phyloP scores from a whole-genome alignment of 345 rosid genomes.

The Acer saccharum region DNA sequence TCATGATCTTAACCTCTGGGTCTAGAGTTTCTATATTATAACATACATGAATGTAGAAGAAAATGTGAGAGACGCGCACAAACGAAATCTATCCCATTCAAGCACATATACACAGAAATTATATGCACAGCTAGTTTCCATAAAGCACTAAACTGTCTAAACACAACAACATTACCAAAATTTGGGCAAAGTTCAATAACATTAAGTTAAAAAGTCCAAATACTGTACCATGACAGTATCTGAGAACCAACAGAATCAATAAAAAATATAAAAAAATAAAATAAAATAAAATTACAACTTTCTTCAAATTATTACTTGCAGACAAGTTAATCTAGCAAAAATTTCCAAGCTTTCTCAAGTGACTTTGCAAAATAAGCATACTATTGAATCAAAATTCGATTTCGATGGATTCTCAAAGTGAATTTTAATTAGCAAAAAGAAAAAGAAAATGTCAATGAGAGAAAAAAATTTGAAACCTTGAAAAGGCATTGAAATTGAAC shows the following conservation, averaged over 20 bases:
- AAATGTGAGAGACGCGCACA: background rate
- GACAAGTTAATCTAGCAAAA: background rate
- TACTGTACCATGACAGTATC: background rate
- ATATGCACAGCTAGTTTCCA: background rate
- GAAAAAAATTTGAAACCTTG: background rate
- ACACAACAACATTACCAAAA: background rate
- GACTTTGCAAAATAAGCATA: background rate
- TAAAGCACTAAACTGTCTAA: too few species aligned
- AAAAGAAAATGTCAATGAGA: too few species aligned
- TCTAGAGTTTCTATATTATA: constrained; percentile 63
- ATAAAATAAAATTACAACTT: background rate
- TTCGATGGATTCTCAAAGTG: background rate
- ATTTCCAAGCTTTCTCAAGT: background rate
- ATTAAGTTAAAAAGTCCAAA: background rate
- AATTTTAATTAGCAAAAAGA: background rate
- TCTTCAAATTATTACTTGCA: background rate
- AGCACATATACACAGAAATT: background rate
- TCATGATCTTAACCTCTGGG: constrained; percentile 79
- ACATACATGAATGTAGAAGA: constrained; percentile 11
- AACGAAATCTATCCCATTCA: background rate
- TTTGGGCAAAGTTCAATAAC: background rate
- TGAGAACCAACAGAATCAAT: background rate
- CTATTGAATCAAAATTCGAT: background rate
- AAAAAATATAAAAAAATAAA: too few species aligned
- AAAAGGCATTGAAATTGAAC: background rate